These are phyloP conservation scores for Parastagonospora avenae DNA, from an alignment of 2,329 filamentous ascomycete genomes.

Conservation along the genomic window DNA sequence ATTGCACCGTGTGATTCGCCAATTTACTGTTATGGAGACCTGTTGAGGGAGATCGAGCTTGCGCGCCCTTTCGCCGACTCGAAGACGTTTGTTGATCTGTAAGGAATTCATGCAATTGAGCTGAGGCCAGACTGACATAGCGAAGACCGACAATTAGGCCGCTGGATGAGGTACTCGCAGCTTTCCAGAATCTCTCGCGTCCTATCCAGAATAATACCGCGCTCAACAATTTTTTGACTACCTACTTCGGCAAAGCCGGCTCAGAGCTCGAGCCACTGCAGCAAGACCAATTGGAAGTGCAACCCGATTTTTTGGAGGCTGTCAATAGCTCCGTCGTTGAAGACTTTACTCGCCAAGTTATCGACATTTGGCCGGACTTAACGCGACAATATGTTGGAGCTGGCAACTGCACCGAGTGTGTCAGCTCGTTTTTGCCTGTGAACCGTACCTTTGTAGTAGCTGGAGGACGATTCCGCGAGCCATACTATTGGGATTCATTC, in stretches of 20 bases:
- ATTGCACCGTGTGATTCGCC: constrained; percentile 70
- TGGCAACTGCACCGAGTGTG: constrained; percentile 61
- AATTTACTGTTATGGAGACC: constrained; percentile 69
- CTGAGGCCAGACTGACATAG: background rate
- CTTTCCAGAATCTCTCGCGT: constrained; percentile 64
- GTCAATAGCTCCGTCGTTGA: constrained; percentile 63
- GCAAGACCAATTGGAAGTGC: constrained; percentile 57
- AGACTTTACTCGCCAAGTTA: constrained; percentile 67
- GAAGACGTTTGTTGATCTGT: constrained; percentile 70
- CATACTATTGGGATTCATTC: constrained; percentile 74
- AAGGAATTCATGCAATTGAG: constrained; percentile 1
- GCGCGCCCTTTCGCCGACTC: constrained; percentile 69
- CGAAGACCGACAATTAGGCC: constrained; percentile 65
- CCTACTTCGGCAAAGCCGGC: constrained; percentile 67
- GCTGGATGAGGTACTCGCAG: constrained; percentile 64
- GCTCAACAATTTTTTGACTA: constrained; percentile 65
- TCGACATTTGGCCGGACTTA: constrained; percentile 71
- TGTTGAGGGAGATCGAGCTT: constrained; percentile 66
- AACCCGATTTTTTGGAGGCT: constrained; percentile 62
- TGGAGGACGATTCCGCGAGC: constrained; percentile 72
- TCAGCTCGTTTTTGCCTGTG: constrained; percentile 68
- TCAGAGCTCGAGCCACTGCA: constrained; percentile 65
- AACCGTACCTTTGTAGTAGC: constrained; percentile 73
- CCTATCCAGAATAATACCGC: constrained; percentile 68
- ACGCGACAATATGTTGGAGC: constrained; percentile 63